Evolutionary conservation across 2,329 filamentous ascomycete species (phyloP).

Genomic region (Didymellaceae sp.): DNA sequence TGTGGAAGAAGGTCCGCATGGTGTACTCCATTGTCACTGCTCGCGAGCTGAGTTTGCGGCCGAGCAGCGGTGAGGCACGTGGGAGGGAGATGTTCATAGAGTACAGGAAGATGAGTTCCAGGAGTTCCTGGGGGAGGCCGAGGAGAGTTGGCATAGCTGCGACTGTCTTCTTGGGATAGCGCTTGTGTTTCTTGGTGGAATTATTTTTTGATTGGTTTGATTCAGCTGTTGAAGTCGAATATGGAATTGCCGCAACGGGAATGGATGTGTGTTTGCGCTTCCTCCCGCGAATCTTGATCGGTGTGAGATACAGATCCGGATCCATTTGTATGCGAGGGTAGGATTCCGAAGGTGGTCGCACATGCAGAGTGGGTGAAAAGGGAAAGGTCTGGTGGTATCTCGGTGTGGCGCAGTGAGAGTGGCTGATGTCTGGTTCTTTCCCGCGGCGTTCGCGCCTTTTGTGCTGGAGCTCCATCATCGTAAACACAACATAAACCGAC

Average conservation of each 20-base stretch:
- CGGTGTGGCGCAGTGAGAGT: slow-evolving; percentile 29
- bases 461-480: slow-evolving; percentile 31
- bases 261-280: slow-evolving; percentile 30
- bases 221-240: slow-evolving; percentile 8
- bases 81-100: slow-evolving; percentile 47
- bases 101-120: slow-evolving; percentile 46
- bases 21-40: slow-evolving; percentile 38
- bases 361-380: slow-evolving; percentile 26
- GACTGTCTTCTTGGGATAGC: slow-evolving; percentile 19
- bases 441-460: slow-evolving; percentile 25
- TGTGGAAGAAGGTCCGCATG: slow-evolving; percentile 44
- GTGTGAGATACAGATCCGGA: slow-evolving; percentile 42
- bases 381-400: slow-evolving; percentile 25
- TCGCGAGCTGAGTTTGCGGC: slow-evolving; percentile 40
- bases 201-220: slow-evolving; percentile 13
- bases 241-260: slow-evolving; percentile 8
- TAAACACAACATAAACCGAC: slow-evolving; percentile 14
- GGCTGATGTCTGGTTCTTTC: slow-evolving; percentile 34
- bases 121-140: slow-evolving; percentile 44
- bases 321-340: slow-evolving; percentile 37
- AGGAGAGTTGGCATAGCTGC: slow-evolving; percentile 43
- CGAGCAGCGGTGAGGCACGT: slow-evolving; percentile 37
- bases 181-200: slow-evolving; percentile 18
- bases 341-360: slow-evolving; percentile 9
- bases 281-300: slow-evolving; percentile 43